Base-by-base conservation (phyloP, 2,329 filamentous ascomycete genomes). In the Rhinocladiella similis region DNA sequence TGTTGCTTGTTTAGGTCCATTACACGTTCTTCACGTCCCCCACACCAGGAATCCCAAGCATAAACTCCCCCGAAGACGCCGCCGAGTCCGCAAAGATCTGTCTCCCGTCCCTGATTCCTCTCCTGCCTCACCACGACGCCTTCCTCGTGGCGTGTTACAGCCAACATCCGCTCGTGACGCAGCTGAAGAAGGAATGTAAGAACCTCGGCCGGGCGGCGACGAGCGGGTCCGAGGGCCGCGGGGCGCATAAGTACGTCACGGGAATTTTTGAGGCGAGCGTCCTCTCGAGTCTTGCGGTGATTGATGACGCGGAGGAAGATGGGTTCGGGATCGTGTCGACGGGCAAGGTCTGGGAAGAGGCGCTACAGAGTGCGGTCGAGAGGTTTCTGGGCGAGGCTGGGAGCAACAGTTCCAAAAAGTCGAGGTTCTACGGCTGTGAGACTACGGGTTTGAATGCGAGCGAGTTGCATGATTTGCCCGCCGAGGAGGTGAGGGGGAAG, bases 231-330 rank as follows among this genome's bases (percentile, higher is more conserved):
- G 42, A 39, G 6, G 55, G 62, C 10, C 42, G n/a, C 12, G 56
- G 63, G 13, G 63, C 61, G 9, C 70, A 69, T 56, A 82, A 75
- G 71, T 81, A 84, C 33, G 86, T 91, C 4, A 86, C 84, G 0
- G 92, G 93, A 5, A 96, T 97, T 54, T 94, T 97, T 67, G 92
- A 97, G 72, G 88, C 91, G 1, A 90, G 87, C 66, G 78, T 96
- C 13, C 75, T 85, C 2, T 77, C 84, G 0, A 82, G 85, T 1
- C 68, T 92, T 9, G 82, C 86, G 48, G 61, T 79, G 50, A 72
- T 82, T 35, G 75, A 77, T 53, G 61, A 56, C 4, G 64, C 69
- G 6, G 64, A 27, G 9, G 29, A 12, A 3, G 29, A 33, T 3
- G 49, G 69, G 64, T 97, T 94, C 78, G 93, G 91, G 1, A 94